Evolutionary conservation across 2,329 filamentous ascomycete species (phyloP).

Genomic region (Xylariales sp.): DNA sequence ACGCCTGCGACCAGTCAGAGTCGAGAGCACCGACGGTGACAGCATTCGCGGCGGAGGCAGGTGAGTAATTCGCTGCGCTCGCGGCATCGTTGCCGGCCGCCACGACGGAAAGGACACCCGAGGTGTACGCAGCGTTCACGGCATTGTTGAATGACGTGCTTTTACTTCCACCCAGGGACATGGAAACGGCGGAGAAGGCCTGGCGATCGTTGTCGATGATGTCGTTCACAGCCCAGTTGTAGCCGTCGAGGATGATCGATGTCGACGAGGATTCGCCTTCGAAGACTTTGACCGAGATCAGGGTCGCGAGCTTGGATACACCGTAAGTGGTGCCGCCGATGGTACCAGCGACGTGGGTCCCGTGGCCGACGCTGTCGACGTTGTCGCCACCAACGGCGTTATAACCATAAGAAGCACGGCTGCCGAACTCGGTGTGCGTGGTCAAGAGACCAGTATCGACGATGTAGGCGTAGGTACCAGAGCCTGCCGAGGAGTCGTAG

Average conservation of each 20-base stretch:
- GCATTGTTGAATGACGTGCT: slow-evolving; percentile 40
- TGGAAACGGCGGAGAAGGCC: slow-evolving; percentile 42
- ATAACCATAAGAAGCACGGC: slow-evolving; percentile 6
- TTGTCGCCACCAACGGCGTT: slow-evolving; percentile 23
- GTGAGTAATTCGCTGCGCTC: slow-evolving; percentile 38
- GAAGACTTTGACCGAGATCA: slow-evolving; percentile 41
- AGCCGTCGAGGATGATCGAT: slow-evolving; percentile 24
- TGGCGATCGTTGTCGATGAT: slow-evolving; percentile 36
- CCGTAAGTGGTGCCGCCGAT: slow-evolving; percentile 39
- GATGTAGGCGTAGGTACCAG: slow-evolving; percentile 44
- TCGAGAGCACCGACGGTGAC: slow-evolving; percentile 49
- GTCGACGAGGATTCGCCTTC: slow-evolving; percentile 20
- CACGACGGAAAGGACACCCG: slow-evolving; percentile 49
- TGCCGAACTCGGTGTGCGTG: slow-evolving; percentile 7
- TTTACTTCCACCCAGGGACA: slow-evolving; percentile 38
- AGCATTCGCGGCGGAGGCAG: slow-evolving; percentile 43
- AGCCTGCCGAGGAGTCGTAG: slow-evolving; percentile 37
- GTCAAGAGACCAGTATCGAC: slow-evolving; percentile 11
- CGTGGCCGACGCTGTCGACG: slow-evolving; percentile 26
- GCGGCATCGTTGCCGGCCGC: slow-evolving; percentile 50
- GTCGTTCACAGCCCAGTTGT: slow-evolving; percentile 40
- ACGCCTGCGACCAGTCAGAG: slow-evolving; percentile 31
- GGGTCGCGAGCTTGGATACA: slow-evolving; percentile 34
- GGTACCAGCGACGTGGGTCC: slow-evolving; percentile 43
- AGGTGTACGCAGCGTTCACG: slow-evolving; percentile 34